Base-by-base conservation (phyloP, 805 yeast genomes). In the Saturnispora galanensis region DNA sequence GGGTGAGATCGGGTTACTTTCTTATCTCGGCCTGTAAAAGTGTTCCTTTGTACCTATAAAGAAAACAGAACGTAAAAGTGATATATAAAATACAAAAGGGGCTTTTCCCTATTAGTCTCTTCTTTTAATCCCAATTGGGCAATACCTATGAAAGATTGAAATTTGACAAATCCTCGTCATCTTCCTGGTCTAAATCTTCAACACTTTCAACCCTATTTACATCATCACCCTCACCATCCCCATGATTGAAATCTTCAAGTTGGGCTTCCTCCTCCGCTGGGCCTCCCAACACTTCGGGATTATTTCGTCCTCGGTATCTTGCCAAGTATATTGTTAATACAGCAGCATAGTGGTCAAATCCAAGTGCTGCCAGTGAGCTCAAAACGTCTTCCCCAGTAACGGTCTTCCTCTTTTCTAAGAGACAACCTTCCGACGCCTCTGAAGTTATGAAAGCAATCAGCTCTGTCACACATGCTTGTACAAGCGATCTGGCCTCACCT, bases 401-500 rank as follows among this genome's bases (percentile, higher is more conserved):
- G 3, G 86, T 79, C 54, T 79, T 79, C 26, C 86, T 66, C 59
- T 79, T 79, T 51, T 80, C 86, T 41, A 78, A 71, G 10, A 71
- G 56, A 56, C 84, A 79, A 53, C 71, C 74, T 49, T 80, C 85
- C 39, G 81, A 72, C 15, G 75, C 75, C 60, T 79, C 84, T 31
- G 80, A 73, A 3, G 85, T 80, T 44, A 79, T 74, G 59, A 79
- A 79, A 9, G 82, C 74, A 31, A 79, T 81, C 58, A 78, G 79
- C 59, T 79, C 84, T 40, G 75, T 66, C 4, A 78, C 85, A 39
- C 58, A 79, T 55, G 80, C 85, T 59, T 80, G 86, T 64, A 80
- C 77, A 52, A 85, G 77, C 53, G 81, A 89, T 55, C 82, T 81
- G 36, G 89, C 84, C 54, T 83, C 93, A 55, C 82, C 83, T 17